A percentile compares a stretch with the other conserved stretches of the same genome.
phyloP scores from a whole-genome alignment of 345 rosid genomes.

The Rubroshorea leprosula region DNA sequence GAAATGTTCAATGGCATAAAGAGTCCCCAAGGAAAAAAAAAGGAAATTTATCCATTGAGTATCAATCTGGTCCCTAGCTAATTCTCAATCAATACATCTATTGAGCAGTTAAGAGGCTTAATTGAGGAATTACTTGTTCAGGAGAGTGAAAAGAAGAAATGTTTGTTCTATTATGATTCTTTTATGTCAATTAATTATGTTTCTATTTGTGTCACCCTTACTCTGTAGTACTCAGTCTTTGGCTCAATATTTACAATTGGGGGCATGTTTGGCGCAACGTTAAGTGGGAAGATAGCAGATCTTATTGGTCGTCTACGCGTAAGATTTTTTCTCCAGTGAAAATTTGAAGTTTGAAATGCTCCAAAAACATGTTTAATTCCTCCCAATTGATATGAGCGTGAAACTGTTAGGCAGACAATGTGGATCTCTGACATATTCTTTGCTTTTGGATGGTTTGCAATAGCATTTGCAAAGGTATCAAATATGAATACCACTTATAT shows the following conservation, averaged over 20 bases:
- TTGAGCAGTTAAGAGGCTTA: too few relatives aligned
- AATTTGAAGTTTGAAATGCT: conserved; percentile 23
- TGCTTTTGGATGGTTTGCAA: not conserved
- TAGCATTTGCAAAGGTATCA: not conserved
- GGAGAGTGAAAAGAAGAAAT: too few relatives aligned
- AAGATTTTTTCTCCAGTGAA: conserved; percentile 17
- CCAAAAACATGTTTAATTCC: too few relatives aligned
- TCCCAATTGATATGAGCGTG: too few relatives aligned
- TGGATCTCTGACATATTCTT: not conserved
- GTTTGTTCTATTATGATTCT: not conserved
- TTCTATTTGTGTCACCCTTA: too few relatives aligned
- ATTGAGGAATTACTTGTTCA: too few relatives aligned
- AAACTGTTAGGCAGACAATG: not conserved
- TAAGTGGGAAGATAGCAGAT: conserved; percentile 41
- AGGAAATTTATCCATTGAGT: too few relatives aligned
- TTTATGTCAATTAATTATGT: not conserved
- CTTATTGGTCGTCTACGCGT: conserved; percentile 42
- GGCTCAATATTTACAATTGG: conserved; percentile 53
- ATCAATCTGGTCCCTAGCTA: too few relatives aligned
- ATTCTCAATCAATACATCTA: too few relatives aligned
- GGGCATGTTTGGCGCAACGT: conserved; percentile 46
- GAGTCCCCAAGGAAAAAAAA: too few relatives aligned
- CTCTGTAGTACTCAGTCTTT: conserved; percentile 46
- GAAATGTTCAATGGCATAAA: too few relatives aligned
- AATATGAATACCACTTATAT: too few relatives aligned